Evolutionary conservation across 305 asterid species (phyloP).

Genomic region (Ajuga reptans): DNA sequence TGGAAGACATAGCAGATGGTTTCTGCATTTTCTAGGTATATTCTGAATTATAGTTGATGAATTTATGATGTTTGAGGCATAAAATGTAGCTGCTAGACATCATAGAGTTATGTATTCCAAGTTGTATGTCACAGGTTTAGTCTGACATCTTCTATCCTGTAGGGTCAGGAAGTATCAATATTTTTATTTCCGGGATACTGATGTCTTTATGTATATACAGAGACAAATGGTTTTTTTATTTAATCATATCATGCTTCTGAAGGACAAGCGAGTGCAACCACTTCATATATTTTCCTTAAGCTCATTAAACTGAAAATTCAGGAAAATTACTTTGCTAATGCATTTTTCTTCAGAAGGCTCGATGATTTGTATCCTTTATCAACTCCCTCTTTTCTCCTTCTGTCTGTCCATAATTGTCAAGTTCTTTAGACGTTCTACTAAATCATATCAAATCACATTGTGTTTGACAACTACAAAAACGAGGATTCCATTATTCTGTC

Average conservation of each 20-base stretch:
- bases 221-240: neutral
- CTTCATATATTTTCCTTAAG: neutral
- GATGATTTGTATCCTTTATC: neutral
- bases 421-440: neutral
- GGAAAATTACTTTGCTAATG: constrained; percentile 11
- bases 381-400: neutral
- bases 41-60: neutral
- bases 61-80: neutral
- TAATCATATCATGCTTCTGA: neutral
- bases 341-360: neutral
- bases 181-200: neutral
- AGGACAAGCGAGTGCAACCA: neutral
- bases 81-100: neutral
- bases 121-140: constrained; percentile 1
- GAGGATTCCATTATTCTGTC: neutral
- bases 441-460: neutral
- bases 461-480: neutral
- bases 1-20: neutral
- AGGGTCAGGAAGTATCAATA: neutral
- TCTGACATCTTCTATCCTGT: neutral
- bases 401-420: neutral
- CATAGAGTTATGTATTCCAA: neutral
- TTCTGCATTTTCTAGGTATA: neutral
- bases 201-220: neutral
- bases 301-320: neutral